Conservation (phyloP, 163 green algal species). For the Chloroidium sp. region DNA sequence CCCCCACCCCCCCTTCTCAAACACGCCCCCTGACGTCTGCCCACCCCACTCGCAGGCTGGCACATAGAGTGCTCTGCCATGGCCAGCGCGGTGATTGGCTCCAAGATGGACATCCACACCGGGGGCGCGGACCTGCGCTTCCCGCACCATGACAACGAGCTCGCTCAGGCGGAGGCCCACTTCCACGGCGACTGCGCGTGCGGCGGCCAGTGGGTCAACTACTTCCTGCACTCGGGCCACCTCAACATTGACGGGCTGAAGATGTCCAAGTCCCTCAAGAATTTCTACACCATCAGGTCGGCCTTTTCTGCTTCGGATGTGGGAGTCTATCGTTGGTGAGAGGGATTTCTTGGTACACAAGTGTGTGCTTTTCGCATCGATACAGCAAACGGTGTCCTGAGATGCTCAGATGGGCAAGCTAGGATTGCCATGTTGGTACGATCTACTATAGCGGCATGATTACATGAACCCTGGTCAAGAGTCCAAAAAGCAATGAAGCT, state of each 20-base stretch:
- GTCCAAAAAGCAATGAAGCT: no score
- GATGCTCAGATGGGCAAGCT: not conserved
- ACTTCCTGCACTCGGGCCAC: constrained; percentile 95
- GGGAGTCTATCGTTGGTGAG: not conserved
- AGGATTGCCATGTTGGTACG: not conserved
- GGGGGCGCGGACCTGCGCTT: constrained; percentile 93
- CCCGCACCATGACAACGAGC: constrained; percentile 98
- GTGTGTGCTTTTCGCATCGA: not conserved
- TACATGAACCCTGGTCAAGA: no score
- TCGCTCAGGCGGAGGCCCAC: constrained; percentile 90
- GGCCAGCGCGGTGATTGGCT: constrained; percentile 75
- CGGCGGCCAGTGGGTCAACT: constrained; percentile 92
- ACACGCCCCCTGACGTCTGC: not conserved
- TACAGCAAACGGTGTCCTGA: not conserved
- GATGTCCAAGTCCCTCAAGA: constrained; percentile 99
- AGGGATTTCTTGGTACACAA: not conserved
- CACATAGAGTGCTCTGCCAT: constrained; percentile 99
- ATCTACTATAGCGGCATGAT: not conserved
- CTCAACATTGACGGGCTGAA: constrained; percentile 95
- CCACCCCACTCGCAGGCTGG: constrained; percentile 61
- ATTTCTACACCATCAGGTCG: constrained; percentile 96
- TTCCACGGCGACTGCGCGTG: constrained; percentile 50
- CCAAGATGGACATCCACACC: constrained; percentile 83
- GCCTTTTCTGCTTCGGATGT: not conserved
- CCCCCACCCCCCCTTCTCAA: not conserved